phyloP scores from a whole-genome alignment of 768 basidiomycete genomes.

The Pleurotus platypus region DNA sequence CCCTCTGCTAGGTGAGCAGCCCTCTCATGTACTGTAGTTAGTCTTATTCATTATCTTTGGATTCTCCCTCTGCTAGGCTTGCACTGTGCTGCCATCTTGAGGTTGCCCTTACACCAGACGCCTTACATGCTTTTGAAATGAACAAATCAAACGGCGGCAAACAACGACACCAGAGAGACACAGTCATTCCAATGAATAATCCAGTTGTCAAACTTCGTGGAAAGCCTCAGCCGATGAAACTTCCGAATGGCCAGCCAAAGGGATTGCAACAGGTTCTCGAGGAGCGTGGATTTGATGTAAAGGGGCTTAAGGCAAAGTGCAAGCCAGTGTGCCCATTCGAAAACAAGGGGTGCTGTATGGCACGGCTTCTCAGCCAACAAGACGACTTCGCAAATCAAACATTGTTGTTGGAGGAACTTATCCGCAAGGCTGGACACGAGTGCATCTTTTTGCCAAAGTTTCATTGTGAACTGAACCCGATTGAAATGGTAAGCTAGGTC shows the following conservation, averaged over 20 bases:
- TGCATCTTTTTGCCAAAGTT: slow-evolving; percentile 29
- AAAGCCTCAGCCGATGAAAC: slow-evolving; percentile 31
- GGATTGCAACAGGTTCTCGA: slow-evolving; percentile 29
- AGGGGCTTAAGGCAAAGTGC: slow-evolving; percentile 20
- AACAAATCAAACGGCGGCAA: too few relatives aligned
- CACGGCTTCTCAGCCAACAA: slow-evolving; percentile 25
- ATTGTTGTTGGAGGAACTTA: slow-evolving; percentile 18
- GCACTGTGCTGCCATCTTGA: too few relatives aligned
- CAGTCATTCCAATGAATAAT: too few relatives aligned
- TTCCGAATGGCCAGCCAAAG: slow-evolving; percentile 25
- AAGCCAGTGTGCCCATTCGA: slow-evolving; percentile 16
- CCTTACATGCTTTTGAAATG: too few relatives aligned
- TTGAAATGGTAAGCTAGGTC: slow-evolving; percentile 12
- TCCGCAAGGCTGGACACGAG: slow-evolving; percentile 16
- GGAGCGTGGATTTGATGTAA: slow-evolving; percentile 36
- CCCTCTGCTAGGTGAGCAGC: too few relatives aligned
- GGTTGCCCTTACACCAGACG: too few relatives aligned
- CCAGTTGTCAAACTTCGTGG: slow-evolving; percentile 16
- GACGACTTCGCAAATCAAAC: slow-evolving; percentile 26
- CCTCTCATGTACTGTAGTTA: too few relatives aligned
- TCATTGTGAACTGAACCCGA: slow-evolving; percentile 18
- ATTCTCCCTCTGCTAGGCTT: too few relatives aligned
- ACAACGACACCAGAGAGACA: too few relatives aligned
- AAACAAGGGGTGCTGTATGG: slow-evolving; percentile 21
- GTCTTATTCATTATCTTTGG: too few relatives aligned